phyloP scores from a whole-genome alignment of 306 rosid species.

The Trifolium pratense region DNA sequence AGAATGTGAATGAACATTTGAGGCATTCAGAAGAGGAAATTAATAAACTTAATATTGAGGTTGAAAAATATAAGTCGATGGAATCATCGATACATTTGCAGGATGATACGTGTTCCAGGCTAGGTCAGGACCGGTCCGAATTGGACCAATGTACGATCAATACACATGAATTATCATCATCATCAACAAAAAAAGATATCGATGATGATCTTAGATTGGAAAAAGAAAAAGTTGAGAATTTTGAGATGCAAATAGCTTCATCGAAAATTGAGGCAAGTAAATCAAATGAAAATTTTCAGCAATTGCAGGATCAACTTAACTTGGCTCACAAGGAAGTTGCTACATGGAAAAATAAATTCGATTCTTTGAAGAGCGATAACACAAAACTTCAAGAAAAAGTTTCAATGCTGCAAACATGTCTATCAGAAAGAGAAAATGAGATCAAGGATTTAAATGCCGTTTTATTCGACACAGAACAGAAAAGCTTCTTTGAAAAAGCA shows the following conservation, averaged over 20 bases:
- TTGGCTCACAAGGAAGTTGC: constrained; percentile 59
- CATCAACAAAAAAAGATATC: neutral
- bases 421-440: constrained; percentile 67
- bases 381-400: constrained; percentile 63
- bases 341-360: constrained; percentile 61
- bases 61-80: constrained; percentile 47
- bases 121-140: neutral
- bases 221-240: constrained; percentile 36
- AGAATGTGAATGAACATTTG: constrained; percentile 62
- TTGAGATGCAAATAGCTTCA: constrained; percentile 56
- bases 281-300: constrained; percentile 52
- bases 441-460: constrained; percentile 64
- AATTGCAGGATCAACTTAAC: constrained; percentile 63
- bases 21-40: constrained; percentile 59
- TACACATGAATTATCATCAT: neutral
- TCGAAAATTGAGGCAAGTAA: constrained; percentile 54
- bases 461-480: constrained; percentile 74
- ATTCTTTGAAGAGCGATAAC: constrained; percentile 71
- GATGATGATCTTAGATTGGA: neutral
- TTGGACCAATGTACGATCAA: neutral
- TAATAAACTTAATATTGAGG: constrained; percentile 53
- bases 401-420: constrained; percentile 56
- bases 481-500: constrained; percentile 76
- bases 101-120: neutral
- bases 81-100: constrained; percentile 28